Evolutionary conservation across 2,329 filamentous ascomycete species (phyloP).

Genomic region (Teratosphaeria pseudoeucalypti): DNA sequence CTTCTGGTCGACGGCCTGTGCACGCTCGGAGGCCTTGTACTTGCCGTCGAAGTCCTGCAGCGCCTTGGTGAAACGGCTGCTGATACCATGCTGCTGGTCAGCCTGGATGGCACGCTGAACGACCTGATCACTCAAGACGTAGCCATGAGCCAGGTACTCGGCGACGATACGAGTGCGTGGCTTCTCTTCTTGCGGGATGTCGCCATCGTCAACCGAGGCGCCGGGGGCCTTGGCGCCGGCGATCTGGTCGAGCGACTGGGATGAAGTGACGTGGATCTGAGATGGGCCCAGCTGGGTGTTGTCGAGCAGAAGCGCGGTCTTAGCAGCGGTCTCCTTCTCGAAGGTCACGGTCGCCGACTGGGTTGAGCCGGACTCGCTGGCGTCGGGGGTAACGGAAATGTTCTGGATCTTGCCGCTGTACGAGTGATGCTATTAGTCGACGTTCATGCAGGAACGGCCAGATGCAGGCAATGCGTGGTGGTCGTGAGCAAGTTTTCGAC

Average conservation of each 20-base stretch:
- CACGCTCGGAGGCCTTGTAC: slow-evolving; percentile 79
- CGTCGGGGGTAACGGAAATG: slow-evolving; percentile 60
- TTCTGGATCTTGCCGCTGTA: slow-evolving; percentile 78
- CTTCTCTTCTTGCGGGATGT: slow-evolving; percentile 93
- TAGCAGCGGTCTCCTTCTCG: slow-evolving; percentile 91
- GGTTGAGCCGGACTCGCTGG: slow-evolving; percentile 45
- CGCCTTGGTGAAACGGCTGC: slow-evolving; percentile 64
- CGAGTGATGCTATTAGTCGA: background rate
- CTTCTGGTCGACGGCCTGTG: slow-evolving; percentile 70
- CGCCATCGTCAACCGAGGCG: slow-evolving; percentile 47
- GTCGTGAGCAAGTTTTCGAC: background rate
- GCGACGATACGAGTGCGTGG: slow-evolving; percentile 85
- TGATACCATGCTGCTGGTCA: slow-evolving; percentile 82
- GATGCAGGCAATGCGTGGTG: background rate
- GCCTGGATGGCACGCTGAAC: slow-evolving; percentile 77
- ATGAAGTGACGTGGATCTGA: slow-evolving; percentile 67
- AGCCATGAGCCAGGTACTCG: slow-evolving; percentile 94
- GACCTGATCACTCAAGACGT: slow-evolving; percentile 66
- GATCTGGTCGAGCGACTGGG: slow-evolving; percentile 55
- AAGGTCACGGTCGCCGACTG: slow-evolving; percentile 90
- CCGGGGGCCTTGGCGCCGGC: slow-evolving; percentile 49
- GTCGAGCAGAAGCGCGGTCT: slow-evolving; percentile 92
- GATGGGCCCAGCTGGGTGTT: slow-evolving; percentile 80
- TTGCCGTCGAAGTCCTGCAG: slow-evolving; percentile 71
- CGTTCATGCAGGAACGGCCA: background rate